Percentiles rank a stretch among this genome's conserved stretches.
Conservation (phyloP, 805 yeast species). For the Pichia insulana region DNA sequence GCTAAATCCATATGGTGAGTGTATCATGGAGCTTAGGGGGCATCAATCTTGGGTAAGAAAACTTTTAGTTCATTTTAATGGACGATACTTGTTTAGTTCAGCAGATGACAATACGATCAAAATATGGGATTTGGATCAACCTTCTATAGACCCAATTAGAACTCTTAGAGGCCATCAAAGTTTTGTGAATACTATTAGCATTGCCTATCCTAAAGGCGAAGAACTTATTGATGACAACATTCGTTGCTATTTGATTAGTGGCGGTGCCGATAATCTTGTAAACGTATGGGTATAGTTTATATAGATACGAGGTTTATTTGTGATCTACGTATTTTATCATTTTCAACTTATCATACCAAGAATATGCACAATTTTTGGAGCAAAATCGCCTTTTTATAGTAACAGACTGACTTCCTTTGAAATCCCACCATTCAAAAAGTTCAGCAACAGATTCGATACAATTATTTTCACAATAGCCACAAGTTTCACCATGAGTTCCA, state of each 20-base stretch:
- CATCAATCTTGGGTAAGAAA: slow-evolving; percentile 85
- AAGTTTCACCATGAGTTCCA: slow-evolving; percentile 42
- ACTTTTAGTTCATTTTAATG: slow-evolving; percentile 65
- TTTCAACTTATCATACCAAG: slow-evolving; percentile 22
- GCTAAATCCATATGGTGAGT: slow-evolving; percentile 51
- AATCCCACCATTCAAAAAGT: slow-evolving; percentile 61
- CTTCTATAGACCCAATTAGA: slow-evolving; percentile 17
- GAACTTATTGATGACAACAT: slow-evolving; percentile 33
- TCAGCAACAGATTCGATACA: slow-evolving; percentile 52
- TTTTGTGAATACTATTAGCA: slow-evolving; percentile 55
- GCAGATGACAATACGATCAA: slow-evolving; percentile 73
- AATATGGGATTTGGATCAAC: slow-evolving; percentile 59
- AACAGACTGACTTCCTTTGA: slow-evolving; percentile 37
- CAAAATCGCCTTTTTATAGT: slow-evolving; percentile 53
- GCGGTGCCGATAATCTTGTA: slow-evolving; percentile 50
- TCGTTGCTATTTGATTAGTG: slow-evolving; percentile 57
- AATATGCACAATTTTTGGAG: slow-evolving; percentile 37
- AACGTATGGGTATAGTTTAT: slow-evolving; percentile 38
- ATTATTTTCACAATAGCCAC: slow-evolving; percentile 42
- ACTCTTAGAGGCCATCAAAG: slow-evolving; percentile 60
- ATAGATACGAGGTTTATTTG: neutral
- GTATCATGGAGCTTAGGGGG: slow-evolving; percentile 52
- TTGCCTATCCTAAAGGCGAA: slow-evolving; percentile 36
- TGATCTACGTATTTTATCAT: neutral
- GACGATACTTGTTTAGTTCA: slow-evolving; percentile 57